Conservation (phyloP, 345 rosid species). For the Salix viminalis region DNA sequence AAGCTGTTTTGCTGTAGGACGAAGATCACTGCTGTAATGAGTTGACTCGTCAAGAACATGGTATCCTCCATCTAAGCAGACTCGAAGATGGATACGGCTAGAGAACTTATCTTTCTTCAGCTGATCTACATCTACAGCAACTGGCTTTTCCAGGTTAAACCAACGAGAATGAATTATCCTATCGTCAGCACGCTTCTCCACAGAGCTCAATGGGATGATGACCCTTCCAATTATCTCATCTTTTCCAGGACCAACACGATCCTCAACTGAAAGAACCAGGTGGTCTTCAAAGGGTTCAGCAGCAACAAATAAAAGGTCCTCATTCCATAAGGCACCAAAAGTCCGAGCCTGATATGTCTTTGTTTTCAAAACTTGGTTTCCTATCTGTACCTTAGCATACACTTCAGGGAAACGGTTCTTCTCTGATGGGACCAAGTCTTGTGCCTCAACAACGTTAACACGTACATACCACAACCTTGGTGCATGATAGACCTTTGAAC, state of each 20-base stretch:
- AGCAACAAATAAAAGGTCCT: conserved; percentile 35
- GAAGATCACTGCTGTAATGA: conserved; percentile 32
- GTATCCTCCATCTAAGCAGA: conserved; percentile 33
- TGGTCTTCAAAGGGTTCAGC: conserved; percentile 33
- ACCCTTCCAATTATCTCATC: conserved; percentile 33
- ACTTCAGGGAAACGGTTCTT: conserved; percentile 30
- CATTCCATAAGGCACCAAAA: conserved; percentile 31
- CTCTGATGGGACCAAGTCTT: conserved; percentile 30
- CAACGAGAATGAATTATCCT: conserved; percentile 30
- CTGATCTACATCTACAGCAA: conserved; percentile 30
- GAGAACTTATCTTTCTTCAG: conserved; percentile 30
- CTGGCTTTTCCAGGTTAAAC: conserved; percentile 35
- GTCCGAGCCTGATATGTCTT: conserved; percentile 28
- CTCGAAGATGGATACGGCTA: conserved; percentile 31
- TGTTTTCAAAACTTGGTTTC: conserved; percentile 30
- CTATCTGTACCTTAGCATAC: conserved; percentile 29
- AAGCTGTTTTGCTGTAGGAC: conserved; percentile 34
- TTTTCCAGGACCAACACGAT: conserved; percentile 29
- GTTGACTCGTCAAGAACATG: conserved; percentile 37
- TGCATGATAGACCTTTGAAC: conserved; percentile 36
- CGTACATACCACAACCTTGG: conserved; percentile 33
- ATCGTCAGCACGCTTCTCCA: conserved; percentile 34
- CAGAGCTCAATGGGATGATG: conserved; percentile 22
- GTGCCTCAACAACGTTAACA: conserved; percentile 33
- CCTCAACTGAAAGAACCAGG: conserved; percentile 32